Evolutionary conservation across 2,329 filamentous ascomycete genomes (phyloP), one percentile per base, ranked within the genome.

Genomic region (Alternaria dauci): DNA sequence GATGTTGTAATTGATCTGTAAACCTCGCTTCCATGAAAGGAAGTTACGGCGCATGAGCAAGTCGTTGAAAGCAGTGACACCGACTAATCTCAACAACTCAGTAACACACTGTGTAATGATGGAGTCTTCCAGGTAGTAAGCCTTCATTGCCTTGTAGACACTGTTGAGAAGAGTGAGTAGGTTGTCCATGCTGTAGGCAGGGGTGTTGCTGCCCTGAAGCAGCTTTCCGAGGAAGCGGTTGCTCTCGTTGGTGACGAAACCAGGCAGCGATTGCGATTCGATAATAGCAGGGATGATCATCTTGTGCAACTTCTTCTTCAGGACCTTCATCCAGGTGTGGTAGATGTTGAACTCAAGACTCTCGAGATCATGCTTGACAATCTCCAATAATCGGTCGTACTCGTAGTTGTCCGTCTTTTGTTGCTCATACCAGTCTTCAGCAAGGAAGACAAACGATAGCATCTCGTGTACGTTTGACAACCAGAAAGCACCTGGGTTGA

Each of bases 1-100:
- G 79, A 99, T 99, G 83, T 99, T 99, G 85, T 99, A 99, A 83
- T 99, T 99, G 83, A 99, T 99, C 81, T 99, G 95, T 55, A 99
- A 87, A 71, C 95, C 95, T 79, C 95, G 93, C 85, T 99, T 99
- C 95, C 95, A 99, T 0, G 94, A 97, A 59, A 99, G 87, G 87
- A 99, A 99, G 81, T 98, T 98, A 71, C 95, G 88, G 73, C 95
- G 89, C 94, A 99, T 97, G 69, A 99, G 87, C 65, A 99, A 84
- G 78, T 99, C 95, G 78, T 99, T 99, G 84, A 99, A 99, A 4
- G 95, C 95, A 1, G 95, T 99, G 38, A 99, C 95, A 66, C 95
- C 95, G 58, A 99, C 95, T 47, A 99, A 86, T 61, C 91, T 89
- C 62, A 99, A 86, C 58, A 99, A 87, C 82, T 99, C 95, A 0